phyloP scores from a whole-genome alignment of 2,329 filamentous ascomycete species.

The Colletotrichum tamarilloi region DNA sequence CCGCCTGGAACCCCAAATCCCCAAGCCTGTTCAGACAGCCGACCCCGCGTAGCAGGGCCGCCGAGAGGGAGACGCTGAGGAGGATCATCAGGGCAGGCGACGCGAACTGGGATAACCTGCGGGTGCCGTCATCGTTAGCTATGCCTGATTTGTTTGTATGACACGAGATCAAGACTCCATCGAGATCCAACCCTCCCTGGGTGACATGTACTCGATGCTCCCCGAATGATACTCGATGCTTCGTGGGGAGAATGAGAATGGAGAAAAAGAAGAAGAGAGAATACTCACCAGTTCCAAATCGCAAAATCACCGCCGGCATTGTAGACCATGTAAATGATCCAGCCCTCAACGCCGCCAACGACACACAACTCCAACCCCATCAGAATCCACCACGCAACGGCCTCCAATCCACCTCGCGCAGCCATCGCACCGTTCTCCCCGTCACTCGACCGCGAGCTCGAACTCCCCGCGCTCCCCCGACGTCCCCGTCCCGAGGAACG shows the following conservation, averaged over 20 bases:
- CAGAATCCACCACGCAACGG: conserved; percentile 41
- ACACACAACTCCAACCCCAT: conserved; percentile 42
- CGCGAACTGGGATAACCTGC: conserved; percentile 25
- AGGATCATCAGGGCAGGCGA: conserved; percentile 63
- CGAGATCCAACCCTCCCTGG: background rate
- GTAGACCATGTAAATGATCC: conserved; percentile 42
- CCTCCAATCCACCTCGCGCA: conserved; percentile 4
- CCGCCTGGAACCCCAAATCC: conserved; percentile 24
- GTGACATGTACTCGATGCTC: background rate
- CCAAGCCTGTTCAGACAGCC: background rate
- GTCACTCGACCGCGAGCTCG: background rate
- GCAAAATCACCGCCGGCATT: conserved; percentile 35
- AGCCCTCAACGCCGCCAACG: conserved; percentile 41
- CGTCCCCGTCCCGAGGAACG: background rate
- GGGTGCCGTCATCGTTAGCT: background rate
- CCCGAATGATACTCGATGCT: too few species aligned
- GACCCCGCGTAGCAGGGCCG: conserved; percentile 15
- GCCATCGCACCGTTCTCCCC: conserved; percentile 31
- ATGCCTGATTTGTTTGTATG: background rate
- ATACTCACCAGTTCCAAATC: conserved; percentile 41
- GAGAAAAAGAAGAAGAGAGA: background rate
- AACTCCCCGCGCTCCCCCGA: background rate
- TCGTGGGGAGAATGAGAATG: too few species aligned
- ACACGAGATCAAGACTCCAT: background rate
- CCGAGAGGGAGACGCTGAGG: conserved; percentile 86